Conservation (phyloP, 768 basidiomycete species). For the Trametopsis cervina region DNA sequence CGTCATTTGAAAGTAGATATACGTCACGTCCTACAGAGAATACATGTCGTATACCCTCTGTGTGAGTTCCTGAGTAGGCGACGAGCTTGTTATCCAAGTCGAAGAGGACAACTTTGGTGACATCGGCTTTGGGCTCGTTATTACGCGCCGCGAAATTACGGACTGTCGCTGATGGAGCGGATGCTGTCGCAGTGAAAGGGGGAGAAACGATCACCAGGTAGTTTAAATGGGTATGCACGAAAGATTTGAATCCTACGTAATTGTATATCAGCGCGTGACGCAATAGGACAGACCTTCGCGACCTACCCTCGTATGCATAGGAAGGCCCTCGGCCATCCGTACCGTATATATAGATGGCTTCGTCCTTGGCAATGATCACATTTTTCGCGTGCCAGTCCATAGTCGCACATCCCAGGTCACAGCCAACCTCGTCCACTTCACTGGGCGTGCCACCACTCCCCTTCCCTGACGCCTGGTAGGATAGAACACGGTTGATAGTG, state of each 20-base stretch:
- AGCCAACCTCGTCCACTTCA: slow-evolving; percentile 83
- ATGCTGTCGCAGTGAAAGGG: slow-evolving; percentile 60
- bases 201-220: slow-evolving; percentile 91
- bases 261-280: background rate
- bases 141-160: slow-evolving; percentile 61
- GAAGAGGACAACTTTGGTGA: slow-evolving; percentile 78
- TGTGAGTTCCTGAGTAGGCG: slow-evolving; percentile 75
- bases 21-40: slow-evolving; percentile 78
- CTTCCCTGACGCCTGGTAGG: slow-evolving; percentile 67
- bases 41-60: slow-evolving; percentile 76
- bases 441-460: slow-evolving; percentile 58
- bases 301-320: slow-evolving; percentile 85
- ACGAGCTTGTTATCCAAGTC: slow-evolving; percentile 91
- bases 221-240: slow-evolving; percentile 69
- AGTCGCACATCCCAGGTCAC: slow-evolving; percentile 74
- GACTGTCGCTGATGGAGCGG: slow-evolving; percentile 66
- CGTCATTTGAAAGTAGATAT: slow-evolving; percentile 73
- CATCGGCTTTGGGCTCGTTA: slow-evolving; percentile 44
- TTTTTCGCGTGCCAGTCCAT: slow-evolving; percentile 70
- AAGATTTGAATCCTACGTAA: slow-evolving; percentile 59
- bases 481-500: slow-evolving; percentile 78
- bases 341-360: slow-evolving; percentile 85
- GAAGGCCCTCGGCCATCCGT: slow-evolving; percentile 77
- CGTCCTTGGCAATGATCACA: slow-evolving; percentile 83
- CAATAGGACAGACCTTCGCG: background rate